A percentile compares a stretch with the other conserved stretches of the same genome.
These are phyloP conservation scores for Nosema granulosis DNA, from an alignment of 371 early-diverging fungal genomes.

Conservation along the genomic window DNA sequence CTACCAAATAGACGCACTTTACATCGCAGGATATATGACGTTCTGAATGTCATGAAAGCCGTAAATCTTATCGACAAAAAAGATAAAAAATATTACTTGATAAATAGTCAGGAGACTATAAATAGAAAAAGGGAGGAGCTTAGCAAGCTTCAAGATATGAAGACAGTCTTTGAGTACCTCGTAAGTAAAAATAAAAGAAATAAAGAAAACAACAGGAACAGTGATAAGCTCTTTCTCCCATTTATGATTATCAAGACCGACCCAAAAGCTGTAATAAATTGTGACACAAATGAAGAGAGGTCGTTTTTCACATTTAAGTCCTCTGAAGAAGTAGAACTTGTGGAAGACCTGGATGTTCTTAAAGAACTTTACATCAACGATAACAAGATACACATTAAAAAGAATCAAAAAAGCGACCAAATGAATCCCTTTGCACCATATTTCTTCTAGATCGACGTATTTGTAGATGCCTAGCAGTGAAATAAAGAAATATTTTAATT, in stretches of 20 bases:
- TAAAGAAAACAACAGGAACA: background rate
- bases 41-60: slow-evolving; percentile 62
- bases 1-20: slow-evolving; percentile 48
- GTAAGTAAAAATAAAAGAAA: slow-evolving; percentile 33
- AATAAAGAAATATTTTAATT: background rate
- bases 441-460: background rate
- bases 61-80: slow-evolving; percentile 53
- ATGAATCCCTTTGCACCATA: slow-evolving; percentile 1
- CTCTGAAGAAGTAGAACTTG: slow-evolving; percentile 40
- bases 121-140: slow-evolving; percentile 44
- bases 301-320: slow-evolving; percentile 56
- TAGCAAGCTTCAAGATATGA: slow-evolving; percentile 53
- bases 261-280: slow-evolving; percentile 47
- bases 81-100: slow-evolving; percentile 45
- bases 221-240: slow-evolving; percentile 55
- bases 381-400: background rate
- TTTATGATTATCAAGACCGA: slow-evolving; percentile 58
- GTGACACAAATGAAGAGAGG: slow-evolving; percentile 63
- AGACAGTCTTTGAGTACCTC: slow-evolving; percentile 46
- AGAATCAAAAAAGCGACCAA: background rate
- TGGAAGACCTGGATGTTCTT: slow-evolving; percentile 60
- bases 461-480: background rate
- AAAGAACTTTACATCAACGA: slow-evolving; percentile 36
- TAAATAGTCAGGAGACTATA: slow-evolving; percentile 27
- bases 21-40: slow-evolving; percentile 61